Percentiles rank a stretch among this genome's conserved stretches.
These are phyloP conservation scores for Corylus avellana DNA, from an alignment of 306 rosid species.

Conservation along the genomic window DNA sequence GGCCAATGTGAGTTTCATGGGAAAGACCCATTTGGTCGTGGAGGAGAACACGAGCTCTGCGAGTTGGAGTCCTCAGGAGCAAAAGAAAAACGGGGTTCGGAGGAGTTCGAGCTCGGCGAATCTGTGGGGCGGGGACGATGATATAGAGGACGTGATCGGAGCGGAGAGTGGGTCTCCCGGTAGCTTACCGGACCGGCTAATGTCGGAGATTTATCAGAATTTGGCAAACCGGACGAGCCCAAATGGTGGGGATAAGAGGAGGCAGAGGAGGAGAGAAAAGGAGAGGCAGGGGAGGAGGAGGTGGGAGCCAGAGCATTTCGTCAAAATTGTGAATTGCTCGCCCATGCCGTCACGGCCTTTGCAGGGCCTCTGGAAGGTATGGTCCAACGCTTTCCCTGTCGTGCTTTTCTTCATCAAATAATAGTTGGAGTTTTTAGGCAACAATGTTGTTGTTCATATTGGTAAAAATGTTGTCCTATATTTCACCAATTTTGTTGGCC, in stretches of 20 bases:
- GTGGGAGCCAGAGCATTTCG: conserved; percentile 93
- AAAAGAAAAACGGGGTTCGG: conserved; percentile 31
- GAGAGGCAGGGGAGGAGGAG: conserved; percentile 69
- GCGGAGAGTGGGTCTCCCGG: conserved; percentile 68
- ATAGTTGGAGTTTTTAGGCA: not conserved
- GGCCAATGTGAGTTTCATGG: conserved; percentile 67
- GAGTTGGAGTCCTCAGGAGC: conserved; percentile 27
- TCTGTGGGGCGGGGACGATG: conserved; percentile 45
- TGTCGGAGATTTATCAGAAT: conserved; percentile 84
- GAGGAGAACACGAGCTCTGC: conserved; percentile 63
- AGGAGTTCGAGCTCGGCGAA: conserved; percentile 45
- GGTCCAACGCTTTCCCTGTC: conserved; percentile 25
- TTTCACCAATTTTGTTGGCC: too few relatives aligned
- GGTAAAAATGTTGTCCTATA: not conserved
- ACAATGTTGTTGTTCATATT: not conserved
- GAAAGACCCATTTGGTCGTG: conserved; percentile 69
- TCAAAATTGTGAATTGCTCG: conserved; percentile 78
- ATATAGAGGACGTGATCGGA: conserved; percentile 42
- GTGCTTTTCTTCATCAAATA: conserved; percentile 26
- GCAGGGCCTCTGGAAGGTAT: conserved; percentile 99
- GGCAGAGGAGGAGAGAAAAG: conserved; percentile 77
- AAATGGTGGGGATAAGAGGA: conserved; percentile 61
- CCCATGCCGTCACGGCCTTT: conserved; percentile 77
- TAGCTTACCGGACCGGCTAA: conserved; percentile 63
- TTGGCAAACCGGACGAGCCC: conserved; percentile 91